phyloP scores from a whole-genome alignment of 2,329 filamentous ascomycete genomes.

The Aureobasidium lini region DNA sequence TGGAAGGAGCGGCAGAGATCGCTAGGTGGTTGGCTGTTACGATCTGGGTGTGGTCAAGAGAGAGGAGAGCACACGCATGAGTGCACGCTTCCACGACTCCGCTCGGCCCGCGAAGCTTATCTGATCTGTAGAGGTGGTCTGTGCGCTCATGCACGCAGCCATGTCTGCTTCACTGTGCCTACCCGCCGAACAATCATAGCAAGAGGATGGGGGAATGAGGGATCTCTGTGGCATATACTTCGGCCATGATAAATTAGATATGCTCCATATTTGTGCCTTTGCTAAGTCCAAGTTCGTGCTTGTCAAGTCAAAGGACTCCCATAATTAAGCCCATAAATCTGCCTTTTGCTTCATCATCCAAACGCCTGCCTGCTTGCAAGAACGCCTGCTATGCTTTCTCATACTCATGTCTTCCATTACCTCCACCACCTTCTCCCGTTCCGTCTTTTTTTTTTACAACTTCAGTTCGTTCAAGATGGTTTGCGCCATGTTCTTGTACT shows the following conservation, averaged over 20 bases:
- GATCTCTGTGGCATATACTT: too few relatives aligned
- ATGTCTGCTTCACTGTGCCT: background rate
- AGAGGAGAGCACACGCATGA: background rate
- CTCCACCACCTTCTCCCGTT: background rate
- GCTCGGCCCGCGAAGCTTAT: slow-evolving; percentile 7
- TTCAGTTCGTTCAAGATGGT: slow-evolving; percentile 82
- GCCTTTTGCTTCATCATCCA: slow-evolving; percentile 7
- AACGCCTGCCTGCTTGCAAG: slow-evolving; percentile 1
- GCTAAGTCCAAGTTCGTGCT: background rate
- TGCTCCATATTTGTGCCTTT: background rate
- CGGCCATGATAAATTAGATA: background rate
- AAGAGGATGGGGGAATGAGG: background rate
- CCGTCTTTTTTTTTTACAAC: slow-evolving; percentile 43
- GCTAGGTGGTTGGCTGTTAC: background rate
- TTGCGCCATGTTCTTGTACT: slow-evolving; percentile 97
- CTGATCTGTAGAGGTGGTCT: background rate
- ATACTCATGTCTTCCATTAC: background rate
- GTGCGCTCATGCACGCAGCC: background rate
- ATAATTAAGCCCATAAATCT: slow-evolving; percentile 9
- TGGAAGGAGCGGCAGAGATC: background rate
- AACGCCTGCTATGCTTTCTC: background rate
- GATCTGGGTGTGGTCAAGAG: background rate
- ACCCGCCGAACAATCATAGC: background rate
- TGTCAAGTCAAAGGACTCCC: background rate
- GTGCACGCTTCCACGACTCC: background rate